Percentiles rank a stretch among this genome's conserved stretches.
Conservation (phyloP, 441 rosid genomes). For the Pelargonium fulgidum region DNA sequence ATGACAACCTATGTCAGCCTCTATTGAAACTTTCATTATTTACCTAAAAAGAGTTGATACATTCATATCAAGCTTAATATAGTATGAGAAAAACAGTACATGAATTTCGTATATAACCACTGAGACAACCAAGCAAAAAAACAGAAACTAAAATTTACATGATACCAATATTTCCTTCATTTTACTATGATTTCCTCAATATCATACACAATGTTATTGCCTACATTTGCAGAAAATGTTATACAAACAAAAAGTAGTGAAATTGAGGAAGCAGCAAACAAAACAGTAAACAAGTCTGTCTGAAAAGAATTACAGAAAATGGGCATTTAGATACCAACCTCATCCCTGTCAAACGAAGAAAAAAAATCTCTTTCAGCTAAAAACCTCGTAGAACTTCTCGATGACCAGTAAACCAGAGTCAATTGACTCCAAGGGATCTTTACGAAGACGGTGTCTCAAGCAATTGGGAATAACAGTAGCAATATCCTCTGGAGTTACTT, state of each 20-base stretch:
- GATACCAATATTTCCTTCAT: slow-evolving; percentile 13
- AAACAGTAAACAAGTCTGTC: background rate
- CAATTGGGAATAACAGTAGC: slow-evolving; percentile 91
- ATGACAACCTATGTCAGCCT: too few relatives aligned
- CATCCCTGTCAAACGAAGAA: background rate
- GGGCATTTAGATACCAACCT: slow-evolving; percentile 9
- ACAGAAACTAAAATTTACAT: background rate
- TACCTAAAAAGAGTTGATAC: too few relatives aligned
- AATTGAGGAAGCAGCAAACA: slow-evolving; percentile 11
- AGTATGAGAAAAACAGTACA: too few relatives aligned
- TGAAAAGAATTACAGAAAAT: slow-evolving; percentile 15
- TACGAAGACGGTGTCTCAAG: slow-evolving; percentile 87
- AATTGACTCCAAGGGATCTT: slow-evolving; percentile 89
- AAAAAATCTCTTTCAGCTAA: slow-evolving; percentile 30
- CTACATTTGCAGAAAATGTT: slow-evolving; percentile 1
- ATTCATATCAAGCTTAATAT: too few relatives aligned
- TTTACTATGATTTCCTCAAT: slow-evolving; percentile 19
- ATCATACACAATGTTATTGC: background rate
- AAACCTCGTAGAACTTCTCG: slow-evolving; percentile 88
- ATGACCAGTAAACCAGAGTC: slow-evolving; percentile 79
- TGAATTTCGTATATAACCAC: too few relatives aligned
- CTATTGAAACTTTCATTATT: too few relatives aligned
- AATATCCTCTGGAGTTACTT: slow-evolving; percentile 68
- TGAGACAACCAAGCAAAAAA: too few relatives aligned
- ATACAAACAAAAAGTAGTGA: background rate